Evolutionary conservation across 2,329 filamentous ascomycete genomes (phyloP).

Genomic region (Pestalotiopsis sp.): DNA sequence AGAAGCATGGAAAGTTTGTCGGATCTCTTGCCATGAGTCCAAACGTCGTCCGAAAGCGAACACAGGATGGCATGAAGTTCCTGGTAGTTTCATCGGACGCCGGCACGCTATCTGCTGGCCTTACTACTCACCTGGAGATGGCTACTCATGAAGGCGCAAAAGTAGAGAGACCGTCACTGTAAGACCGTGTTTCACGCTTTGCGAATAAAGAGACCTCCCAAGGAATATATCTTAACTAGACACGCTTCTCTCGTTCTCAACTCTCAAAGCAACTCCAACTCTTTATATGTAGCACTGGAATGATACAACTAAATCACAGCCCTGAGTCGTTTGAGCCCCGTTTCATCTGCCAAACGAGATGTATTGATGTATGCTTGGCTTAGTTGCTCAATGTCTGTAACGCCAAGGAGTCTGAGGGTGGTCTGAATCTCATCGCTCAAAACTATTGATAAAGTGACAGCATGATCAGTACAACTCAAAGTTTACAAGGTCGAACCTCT

Average conservation of each 20-base stretch:
- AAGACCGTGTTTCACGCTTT: not conserved
- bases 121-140: not conserved
- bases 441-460: not conserved
- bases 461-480: not conserved
- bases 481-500: not conserved
- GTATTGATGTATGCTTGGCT: not conserved
- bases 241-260: not conserved
- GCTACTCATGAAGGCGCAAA: not conserved
- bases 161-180: not conserved
- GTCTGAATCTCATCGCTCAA: not conserved
- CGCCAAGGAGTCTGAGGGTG: not conserved
- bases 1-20: not conserved
- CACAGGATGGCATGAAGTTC: not conserved
- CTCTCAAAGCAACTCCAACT: fast-evolving
- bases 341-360: not conserved
- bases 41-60: not conserved
- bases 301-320: not conserved
- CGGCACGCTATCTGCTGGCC: not conserved
- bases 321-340: not conserved
- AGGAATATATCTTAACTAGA: not conserved
- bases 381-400: not conserved
- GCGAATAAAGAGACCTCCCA: not conserved
- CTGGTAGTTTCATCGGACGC: not conserved
- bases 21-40: not conserved
- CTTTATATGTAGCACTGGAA: too few relatives aligned